Conservation (phyloP, 2,329 filamentous ascomycete species). For the Neopestalotiopsis rosae region DNA sequence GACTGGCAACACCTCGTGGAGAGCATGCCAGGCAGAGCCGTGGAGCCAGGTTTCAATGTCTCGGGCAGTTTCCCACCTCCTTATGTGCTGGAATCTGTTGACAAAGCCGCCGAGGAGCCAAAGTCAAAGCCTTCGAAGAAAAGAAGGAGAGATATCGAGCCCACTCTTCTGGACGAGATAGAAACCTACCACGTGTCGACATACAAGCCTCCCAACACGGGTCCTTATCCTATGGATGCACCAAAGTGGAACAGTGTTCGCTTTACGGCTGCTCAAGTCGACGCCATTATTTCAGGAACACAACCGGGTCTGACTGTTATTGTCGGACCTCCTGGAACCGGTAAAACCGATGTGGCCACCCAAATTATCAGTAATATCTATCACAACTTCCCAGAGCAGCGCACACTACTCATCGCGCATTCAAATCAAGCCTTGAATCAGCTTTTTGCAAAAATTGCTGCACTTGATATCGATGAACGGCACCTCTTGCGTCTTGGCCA, state of each 20-base stretch:
- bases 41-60: slow-evolving; percentile 78
- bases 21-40: slow-evolving; percentile 83
- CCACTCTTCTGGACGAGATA: slow-evolving; percentile 63
- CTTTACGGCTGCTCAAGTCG: slow-evolving; percentile 89
- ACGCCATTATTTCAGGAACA: slow-evolving; percentile 91
- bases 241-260: slow-evolving; percentile 83
- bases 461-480: slow-evolving; percentile 91
- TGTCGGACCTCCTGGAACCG: slow-evolving; percentile 93
- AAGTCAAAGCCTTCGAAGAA: slow-evolving; percentile 78
- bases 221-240: slow-evolving; percentile 85
- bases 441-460: slow-evolving; percentile 97
- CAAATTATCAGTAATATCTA: slow-evolving; percentile 99
- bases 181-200: slow-evolving; percentile 83
- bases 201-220: slow-evolving; percentile 86
- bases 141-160: slow-evolving; percentile 79
- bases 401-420: slow-evolving; percentile 90
- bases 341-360: slow-evolving; percentile 98
- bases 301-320: slow-evolving; percentile 94
- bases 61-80: slow-evolving; percentile 82
- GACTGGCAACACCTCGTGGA: slow-evolving; percentile 94
- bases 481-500: slow-evolving; percentile 92
- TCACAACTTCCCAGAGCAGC: slow-evolving; percentile 93
- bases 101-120: slow-evolving; percentile 56
- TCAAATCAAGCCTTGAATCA: slow-evolving; percentile 98
- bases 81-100: slow-evolving; percentile 77